phyloP scores from a whole-genome alignment of 352 stramenopile species.

The Sclerospora graminicola region DNA sequence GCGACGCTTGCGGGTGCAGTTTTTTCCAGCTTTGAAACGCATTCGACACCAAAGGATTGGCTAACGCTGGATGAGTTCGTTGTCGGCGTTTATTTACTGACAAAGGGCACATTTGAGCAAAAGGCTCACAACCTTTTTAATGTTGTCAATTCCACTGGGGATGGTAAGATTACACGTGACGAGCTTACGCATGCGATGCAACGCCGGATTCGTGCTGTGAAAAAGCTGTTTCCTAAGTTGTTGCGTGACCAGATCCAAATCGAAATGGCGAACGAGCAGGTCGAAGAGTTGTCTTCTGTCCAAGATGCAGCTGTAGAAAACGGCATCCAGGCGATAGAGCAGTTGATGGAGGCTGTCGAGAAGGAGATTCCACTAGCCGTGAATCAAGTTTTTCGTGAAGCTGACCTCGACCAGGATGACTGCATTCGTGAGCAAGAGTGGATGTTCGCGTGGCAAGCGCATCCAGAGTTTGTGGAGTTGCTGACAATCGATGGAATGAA shows the following conservation, averaged over 20 bases:
- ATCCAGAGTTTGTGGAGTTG: conserved; percentile 76
- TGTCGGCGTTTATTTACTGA: conserved; percentile 74
- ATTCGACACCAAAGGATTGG: conserved; percentile 47
- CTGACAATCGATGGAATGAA: conserved; percentile 82
- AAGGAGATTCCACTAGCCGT: conserved; percentile 74
- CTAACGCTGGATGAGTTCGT: conserved; percentile 72
- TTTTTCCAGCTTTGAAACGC: conserved; percentile 66
- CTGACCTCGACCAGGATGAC: conserved; percentile 66
- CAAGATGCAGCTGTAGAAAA: conserved; percentile 43
- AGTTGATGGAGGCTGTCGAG: conserved; percentile 70
- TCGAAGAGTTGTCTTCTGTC: conserved; percentile 20
- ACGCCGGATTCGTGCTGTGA: conserved; percentile 52
- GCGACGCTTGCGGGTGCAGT: conserved; percentile 53
- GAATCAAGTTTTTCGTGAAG: conserved; percentile 77
- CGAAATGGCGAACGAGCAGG: conserved; percentile 41
- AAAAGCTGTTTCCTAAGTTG: conserved; percentile 67
- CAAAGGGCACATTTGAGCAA: conserved; percentile 67
- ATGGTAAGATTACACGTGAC: conserved; percentile 72
- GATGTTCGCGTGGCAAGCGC: conserved; percentile 68
- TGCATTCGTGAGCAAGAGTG: conserved; percentile 74
- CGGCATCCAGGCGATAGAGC: conserved; percentile 47
- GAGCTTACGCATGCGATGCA: conserved; percentile 65
- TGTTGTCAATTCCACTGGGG: conserved; percentile 46
- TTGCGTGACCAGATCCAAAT: conserved; percentile 60
- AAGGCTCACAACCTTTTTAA: conserved; percentile 73